A percentile compares a stretch with the other conserved stretches of the same genome.
Evolutionary conservation across 345 rosid species (phyloP).

Genomic region (Syzygium oleosum): DNA sequence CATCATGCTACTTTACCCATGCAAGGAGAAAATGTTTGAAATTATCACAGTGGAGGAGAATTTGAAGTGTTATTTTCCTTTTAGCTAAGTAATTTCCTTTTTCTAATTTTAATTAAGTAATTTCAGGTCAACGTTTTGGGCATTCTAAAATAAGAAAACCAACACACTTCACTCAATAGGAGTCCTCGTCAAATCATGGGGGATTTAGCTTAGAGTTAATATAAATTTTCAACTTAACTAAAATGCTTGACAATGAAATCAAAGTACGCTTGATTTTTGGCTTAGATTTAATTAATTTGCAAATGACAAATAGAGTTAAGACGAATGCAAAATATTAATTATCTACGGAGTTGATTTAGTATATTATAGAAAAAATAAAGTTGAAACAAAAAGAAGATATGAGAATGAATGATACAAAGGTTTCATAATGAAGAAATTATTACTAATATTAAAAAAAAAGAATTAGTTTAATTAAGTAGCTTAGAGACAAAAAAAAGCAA

Average conservation of each 20-base stretch:
- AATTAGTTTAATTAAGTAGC: not conserved
- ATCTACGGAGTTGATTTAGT: not conserved
- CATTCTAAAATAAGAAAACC: not conserved
- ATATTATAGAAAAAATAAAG: not conserved
- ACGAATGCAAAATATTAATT: not conserved
- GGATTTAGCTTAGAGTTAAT: not conserved
- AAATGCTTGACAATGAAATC: not conserved
- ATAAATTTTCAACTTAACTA: not conserved
- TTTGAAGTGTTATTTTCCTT: not conserved
- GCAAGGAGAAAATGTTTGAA: not conserved
- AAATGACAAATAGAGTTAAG: not conserved
- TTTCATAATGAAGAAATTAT: not conserved
- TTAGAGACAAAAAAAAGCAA: not conserved
- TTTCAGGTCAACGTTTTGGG: not conserved
- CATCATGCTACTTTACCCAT: fast-evolving
- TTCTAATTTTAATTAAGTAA: not conserved
- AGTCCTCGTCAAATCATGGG: not conserved
- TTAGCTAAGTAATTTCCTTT: not conserved
- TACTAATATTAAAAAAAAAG: not conserved
- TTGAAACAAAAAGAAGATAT: not conserved
- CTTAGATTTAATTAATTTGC: not conserved
- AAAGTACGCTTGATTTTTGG: not conserved
- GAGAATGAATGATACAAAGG: not conserved
- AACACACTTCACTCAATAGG: not conserved
- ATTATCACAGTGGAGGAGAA: not conserved